Conservation (phyloP, 2,329 filamentous ascomycete species). For the Colletotrichum aenigma region DNA sequence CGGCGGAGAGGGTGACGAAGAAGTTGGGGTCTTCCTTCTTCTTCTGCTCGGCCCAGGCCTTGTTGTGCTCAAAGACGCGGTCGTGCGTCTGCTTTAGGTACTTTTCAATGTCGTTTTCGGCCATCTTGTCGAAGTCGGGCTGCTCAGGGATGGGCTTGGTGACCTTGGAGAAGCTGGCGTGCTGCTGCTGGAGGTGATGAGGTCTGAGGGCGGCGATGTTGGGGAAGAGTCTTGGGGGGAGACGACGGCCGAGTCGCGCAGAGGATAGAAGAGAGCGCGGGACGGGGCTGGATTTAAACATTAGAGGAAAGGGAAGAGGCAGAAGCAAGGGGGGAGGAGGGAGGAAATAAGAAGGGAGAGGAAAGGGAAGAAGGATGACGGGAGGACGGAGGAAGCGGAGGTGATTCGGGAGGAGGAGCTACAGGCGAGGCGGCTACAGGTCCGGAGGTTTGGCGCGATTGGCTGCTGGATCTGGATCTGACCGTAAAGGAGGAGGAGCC, state of each 20-base stretch:
- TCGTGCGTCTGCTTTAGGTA: slow-evolving; percentile 70
- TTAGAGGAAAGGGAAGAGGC: neutral
- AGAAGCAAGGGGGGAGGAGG: neutral
- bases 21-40: slow-evolving; percentile 63
- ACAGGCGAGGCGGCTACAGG: neutral
- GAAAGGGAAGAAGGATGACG: neutral
- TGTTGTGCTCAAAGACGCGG: slow-evolving; percentile 72
- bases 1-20: slow-evolving; percentile 67
- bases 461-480: neutral
- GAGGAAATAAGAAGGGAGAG: neutral
- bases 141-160: neutral
- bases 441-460: neutral
- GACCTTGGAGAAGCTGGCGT: neutral
- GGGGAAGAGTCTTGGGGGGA: neutral
- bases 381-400: neutral
- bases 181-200: neutral
- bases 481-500: neutral
- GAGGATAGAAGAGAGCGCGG: slow-evolving; percentile 1
- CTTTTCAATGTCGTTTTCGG: slow-evolving; percentile 18
- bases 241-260: neutral
- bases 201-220: neutral
- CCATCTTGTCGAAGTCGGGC: slow-evolving; percentile 18
- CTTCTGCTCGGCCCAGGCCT: slow-evolving; percentile 67
- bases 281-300: slow-evolving; percentile 12
- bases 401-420: neutral